A percentile compares a stretch with the other conserved stretches of the same genome.
Evolutionary conservation across 768 basidiomycete species (phyloP).

Genomic region (Trametes cinnabarina): DNA sequence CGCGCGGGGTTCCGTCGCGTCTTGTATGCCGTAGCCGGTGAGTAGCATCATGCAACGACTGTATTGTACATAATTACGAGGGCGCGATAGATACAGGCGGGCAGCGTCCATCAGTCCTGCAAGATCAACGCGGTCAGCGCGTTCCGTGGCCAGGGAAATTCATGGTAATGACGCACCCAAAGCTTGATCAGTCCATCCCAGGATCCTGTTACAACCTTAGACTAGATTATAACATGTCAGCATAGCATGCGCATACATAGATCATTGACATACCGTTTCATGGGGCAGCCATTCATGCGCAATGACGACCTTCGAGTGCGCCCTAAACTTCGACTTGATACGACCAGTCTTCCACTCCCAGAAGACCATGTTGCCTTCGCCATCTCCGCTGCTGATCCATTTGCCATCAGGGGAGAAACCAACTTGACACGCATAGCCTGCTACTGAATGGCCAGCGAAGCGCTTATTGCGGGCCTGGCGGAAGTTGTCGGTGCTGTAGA

Average conservation of each 20-base stretch:
- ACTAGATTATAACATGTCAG: conserved; percentile 48
- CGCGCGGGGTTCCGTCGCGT: not conserved
- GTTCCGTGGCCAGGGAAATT: not conserved
- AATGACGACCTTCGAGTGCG: conserved; percentile 96
- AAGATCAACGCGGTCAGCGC: not conserved
- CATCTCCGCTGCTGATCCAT: conserved; percentile 97
- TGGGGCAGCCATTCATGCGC: conserved; percentile 98
- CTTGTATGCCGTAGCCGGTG: conserved; percentile 1
- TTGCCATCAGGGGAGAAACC: conserved; percentile 98
- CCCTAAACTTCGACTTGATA: conserved; percentile 85
- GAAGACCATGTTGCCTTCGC: conserved; percentile 91
- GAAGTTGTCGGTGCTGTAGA: conserved; percentile 98
- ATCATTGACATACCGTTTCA: conserved; percentile 71
- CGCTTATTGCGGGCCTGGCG: conserved; percentile 98
- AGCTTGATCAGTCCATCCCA: conserved; percentile 99
- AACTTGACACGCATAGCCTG: conserved; percentile 95
- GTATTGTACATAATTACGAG: conserved; percentile 10
- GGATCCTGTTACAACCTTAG: conserved; percentile 93
- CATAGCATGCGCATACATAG: not conserved
- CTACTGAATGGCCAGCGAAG: conserved; percentile 94
- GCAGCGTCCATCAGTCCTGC: conserved; percentile 11
- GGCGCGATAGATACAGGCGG: not conserved
- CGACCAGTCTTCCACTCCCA: conserved; percentile 99
- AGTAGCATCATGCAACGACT: not conserved
- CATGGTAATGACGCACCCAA: conserved; percentile 64